Conservation (phyloP, 257 asterid species). For the Solanum chilense region DNA sequence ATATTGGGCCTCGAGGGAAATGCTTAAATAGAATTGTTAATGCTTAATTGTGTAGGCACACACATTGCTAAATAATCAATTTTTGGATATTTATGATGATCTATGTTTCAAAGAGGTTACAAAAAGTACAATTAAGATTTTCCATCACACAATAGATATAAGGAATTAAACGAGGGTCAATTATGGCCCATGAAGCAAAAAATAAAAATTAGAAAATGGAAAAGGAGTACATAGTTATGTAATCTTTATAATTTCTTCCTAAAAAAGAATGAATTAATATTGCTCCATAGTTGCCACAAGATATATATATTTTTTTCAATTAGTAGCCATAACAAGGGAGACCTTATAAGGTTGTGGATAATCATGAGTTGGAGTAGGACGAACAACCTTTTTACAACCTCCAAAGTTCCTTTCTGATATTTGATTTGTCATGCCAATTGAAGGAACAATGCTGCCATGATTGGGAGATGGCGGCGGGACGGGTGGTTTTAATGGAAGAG, state of each 20-base stretch:
- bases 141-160: not conserved
- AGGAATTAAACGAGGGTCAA: not conserved
- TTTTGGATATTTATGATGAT: not conserved
- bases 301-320: not conserved
- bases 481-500: slow-evolving; percentile 7
- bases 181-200: not conserved
- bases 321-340: not conserved
- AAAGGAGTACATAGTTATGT: not conserved
- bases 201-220: not conserved
- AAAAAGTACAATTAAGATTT: not conserved
- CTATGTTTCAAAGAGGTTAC: not conserved
- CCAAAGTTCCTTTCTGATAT: not conserved
- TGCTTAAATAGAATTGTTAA: not conserved
- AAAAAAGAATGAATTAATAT: not conserved
- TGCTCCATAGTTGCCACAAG: not conserved
- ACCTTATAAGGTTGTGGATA: not conserved
- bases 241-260: not conserved
- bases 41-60: not conserved
- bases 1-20: not conserved
- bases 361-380: not conserved
- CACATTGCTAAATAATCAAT: not conserved
- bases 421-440: not conserved
- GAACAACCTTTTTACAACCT: not conserved
- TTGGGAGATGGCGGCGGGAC: slow-evolving; percentile 24
- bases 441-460: slow-evolving; percentile 5